Evolutionary conservation across 2,329 filamentous ascomycete species (phyloP).

Genomic region (Epichloe brachyelytri): DNA sequence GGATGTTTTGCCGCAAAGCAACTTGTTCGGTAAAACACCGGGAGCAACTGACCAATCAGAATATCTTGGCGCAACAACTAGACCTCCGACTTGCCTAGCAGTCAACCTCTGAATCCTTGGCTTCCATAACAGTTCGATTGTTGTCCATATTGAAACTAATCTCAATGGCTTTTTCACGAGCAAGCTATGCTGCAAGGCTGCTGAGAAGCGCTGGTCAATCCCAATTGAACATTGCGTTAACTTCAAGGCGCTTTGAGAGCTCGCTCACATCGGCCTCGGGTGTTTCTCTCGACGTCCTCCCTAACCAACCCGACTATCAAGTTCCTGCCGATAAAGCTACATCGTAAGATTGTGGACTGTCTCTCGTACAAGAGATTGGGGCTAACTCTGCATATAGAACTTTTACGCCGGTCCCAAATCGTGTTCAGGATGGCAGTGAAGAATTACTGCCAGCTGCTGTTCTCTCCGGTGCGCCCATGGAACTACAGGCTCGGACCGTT

Average conservation of each 20-base stretch:
- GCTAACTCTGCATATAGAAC: constrained; percentile 37
- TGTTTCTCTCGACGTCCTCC: constrained; percentile 23
- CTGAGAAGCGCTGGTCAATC: constrained; percentile 32
- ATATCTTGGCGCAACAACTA: not conserved
- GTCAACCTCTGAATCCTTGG: not conserved
- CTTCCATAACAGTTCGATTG: constrained; percentile 10
- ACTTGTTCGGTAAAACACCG: constrained; percentile 34
- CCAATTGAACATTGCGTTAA: constrained; percentile 25
- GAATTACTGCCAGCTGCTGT: constrained; percentile 68
- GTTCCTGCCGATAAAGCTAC: constrained; percentile 76
- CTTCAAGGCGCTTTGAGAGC: constrained; percentile 43
- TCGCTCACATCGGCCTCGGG: constrained; percentile 29
- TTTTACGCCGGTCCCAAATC: constrained; percentile 83
- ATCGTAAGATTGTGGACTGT: constrained; percentile 45
- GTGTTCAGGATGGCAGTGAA: constrained; percentile 84
- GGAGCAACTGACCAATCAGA: constrained; percentile 31
- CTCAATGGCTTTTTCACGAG: constrained; percentile 55
- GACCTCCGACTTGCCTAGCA: constrained; percentile 11
- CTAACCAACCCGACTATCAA: constrained; percentile 68
- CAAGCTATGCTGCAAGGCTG: constrained; percentile 37
- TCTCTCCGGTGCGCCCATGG: constrained; percentile 82
- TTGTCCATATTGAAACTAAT: constrained; percentile 14
- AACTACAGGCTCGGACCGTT: constrained; percentile 87
- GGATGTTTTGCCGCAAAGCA: constrained; percentile 32
- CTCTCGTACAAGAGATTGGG: no score